Base-by-base conservation (phyloP, 139 green algal genomes). In the Astrephomene gubernaculifera region DNA sequence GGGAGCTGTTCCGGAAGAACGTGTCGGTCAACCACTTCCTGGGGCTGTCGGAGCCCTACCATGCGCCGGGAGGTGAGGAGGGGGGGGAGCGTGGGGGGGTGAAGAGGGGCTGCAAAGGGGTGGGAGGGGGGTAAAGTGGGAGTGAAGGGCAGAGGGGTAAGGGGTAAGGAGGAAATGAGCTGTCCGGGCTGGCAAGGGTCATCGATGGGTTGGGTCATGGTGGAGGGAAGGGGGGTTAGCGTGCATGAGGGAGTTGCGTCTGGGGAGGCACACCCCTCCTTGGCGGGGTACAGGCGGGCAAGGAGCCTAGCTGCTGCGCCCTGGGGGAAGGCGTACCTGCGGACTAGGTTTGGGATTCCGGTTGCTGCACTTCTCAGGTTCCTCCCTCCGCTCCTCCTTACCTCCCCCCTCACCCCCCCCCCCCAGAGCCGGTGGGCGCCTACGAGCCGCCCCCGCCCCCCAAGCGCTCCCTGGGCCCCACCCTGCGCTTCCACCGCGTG, bases 1-100 rank as follows among this genome's bases (percentile, higher is more conserved):
- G 76, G 31, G 91, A 95, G 87, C 91, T 96, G n/a, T 96, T 95
- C 90, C 82, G 92, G 35, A 88, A 92, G 78, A 97, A 97, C 67
- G 88, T 97, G 35, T 95, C 90, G 19, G 43, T 35, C 53, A 92
- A 86, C 22, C 67, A 90, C 63, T 78, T 93, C 78, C 67, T 84
- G 68, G 88, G 86, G 31, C 45, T 90, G 8, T 57, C 79, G 57
- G 79, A 85, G 76, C 76, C 76, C 22, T 83, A 83, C 61, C 69
- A 81, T 9, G 69, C 67, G 24, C 53, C 67, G n/a, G 81, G 69
- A 53, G 69, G 70, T 81, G 81, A 5, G 72, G 39, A 41, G 22
- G 24, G 12, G 0, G 12, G 65, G 63, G 7, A 12, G 14, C 9
- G 33, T 27, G 19, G 12, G 63, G n/a, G 1, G 25, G 3, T 25